Base-by-base conservation (phyloP, 306 rosid genomes). In the Medicago arabica region DNA sequence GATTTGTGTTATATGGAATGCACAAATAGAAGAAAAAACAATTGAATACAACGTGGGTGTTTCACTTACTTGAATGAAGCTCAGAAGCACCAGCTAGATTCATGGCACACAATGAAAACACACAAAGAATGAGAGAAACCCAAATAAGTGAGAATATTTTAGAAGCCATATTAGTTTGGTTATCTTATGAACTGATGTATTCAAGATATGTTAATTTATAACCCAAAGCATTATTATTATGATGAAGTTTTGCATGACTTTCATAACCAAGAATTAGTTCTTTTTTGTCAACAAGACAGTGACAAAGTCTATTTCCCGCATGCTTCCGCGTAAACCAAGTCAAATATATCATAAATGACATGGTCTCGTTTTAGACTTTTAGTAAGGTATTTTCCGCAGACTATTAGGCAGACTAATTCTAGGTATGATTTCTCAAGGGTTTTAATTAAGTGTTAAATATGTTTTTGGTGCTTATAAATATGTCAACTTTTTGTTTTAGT, bases 91-190 rank as follows among this genome's bases (percentile, higher is more conserved):
- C 75, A 18, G 19, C 69, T 31, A 43, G 18, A 1, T 54, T 31
- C 17, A 43, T 18, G 7, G 63, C 43, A 54, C 44, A 40, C 2
- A 72, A 38, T 28, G 55, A 54, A 2, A 79, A 39, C n/a, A 18
- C 36, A 55, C 13, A 18, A 9, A 73, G 54, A 43, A 66, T 31
- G 69, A 80, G 53, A n/a, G 40, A 14, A 50, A 28, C 55, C 69
- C 69, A 44, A 80, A 66, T 7, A 53, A 80, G 43, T 2, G 21
- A 40, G 55, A 1, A 19, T 36, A 12, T 40, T 1, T 72, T 65
- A 11, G 72, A 78, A 78, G 77, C 77, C 82, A 62, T 62, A 40
- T 59, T 71, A 23, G 21, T 59, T 51, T 71, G 8, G 39, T 19
- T 36, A n/a, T n/a, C n/a, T n/a, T n/a, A n/a, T n/a, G n/a, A n/a